Conservation (phyloP, 108 stramenopile species). For the Ochromonas danica region DNA sequence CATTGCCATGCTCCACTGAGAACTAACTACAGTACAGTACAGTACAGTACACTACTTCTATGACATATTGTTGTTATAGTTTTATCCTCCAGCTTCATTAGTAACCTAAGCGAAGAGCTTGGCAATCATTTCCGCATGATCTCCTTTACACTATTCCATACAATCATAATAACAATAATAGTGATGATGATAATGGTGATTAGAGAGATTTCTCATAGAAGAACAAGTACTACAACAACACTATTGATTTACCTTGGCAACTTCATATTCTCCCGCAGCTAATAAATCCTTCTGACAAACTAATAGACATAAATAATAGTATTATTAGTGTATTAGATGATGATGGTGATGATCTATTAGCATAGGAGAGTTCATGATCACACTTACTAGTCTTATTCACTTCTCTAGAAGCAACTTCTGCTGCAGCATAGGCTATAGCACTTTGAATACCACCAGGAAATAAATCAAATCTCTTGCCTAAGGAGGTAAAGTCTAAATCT, state of each 20-base stretch:
- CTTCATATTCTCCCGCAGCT: neutral
- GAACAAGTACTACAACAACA: too few species aligned
- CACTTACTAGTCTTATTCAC: neutral
- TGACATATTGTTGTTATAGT: too few species aligned
- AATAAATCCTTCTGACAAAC: neutral
- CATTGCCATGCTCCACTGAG: too few species aligned
- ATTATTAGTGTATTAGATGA: neutral
- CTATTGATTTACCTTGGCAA: neutral
- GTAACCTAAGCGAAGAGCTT: too few species aligned
- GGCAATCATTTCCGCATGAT: too few species aligned
- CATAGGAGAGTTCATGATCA: neutral
- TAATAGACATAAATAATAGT: neutral
- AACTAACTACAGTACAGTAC: too few species aligned
- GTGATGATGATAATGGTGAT: too few species aligned
- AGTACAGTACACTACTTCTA: too few species aligned
- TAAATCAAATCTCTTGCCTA: constrained; percentile 11
- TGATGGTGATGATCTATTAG: neutral
- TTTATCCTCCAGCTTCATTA: too few species aligned
- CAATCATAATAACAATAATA: too few species aligned
- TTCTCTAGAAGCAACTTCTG: neutral
- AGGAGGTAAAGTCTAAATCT: neutral
- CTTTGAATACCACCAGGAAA: neutral
- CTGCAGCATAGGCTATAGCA: neutral
- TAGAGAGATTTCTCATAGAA: too few species aligned
- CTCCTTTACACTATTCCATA: too few species aligned